These are phyloP conservation scores for Effrenium voratum DNA, from an alignment of 73 alveolate species.

Conservation along the genomic window DNA sequence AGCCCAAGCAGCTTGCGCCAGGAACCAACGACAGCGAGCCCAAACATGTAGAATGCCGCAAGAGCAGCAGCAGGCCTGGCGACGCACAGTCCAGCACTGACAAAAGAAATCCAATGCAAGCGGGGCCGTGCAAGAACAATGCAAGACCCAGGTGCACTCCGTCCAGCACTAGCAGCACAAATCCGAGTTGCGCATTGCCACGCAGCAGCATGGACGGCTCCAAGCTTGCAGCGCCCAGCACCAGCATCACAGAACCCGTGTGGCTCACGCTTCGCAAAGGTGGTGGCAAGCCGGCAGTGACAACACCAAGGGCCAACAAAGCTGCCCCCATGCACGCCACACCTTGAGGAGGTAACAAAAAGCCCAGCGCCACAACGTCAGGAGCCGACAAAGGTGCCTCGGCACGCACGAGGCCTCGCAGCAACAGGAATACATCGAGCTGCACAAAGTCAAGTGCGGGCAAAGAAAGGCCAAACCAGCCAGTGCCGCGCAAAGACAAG, in stretches of 20 bases:
- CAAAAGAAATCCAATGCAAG: neutral
- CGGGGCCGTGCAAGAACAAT: neutral
- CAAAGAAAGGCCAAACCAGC: too few species aligned
- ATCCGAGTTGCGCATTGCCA: neutral
- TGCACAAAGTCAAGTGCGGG: conserved; percentile 15
- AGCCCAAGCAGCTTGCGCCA: neutral
- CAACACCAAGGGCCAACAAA: neutral
- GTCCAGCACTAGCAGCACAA: conserved; percentile 12
- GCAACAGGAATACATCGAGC: neutral
- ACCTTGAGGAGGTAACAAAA: neutral
- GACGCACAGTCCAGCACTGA: neutral
- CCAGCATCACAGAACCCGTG: neutral
- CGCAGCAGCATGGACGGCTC: neutral
- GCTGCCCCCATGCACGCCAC: neutral
- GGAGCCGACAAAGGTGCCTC: too few species aligned
- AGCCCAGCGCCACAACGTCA: neutral
- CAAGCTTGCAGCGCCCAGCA: neutral
- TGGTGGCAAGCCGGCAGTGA: neutral
- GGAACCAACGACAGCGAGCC: neutral
- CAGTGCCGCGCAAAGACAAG: too few species aligned
- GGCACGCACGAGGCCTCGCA: neutral
- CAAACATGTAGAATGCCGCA: neutral
- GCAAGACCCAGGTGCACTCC: neutral
- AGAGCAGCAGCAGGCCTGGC: neutral
- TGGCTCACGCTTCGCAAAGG: neutral